Conservation (phyloP, 2,329 filamentous ascomycete species). For the Aspergillus aculeatinus region DNA sequence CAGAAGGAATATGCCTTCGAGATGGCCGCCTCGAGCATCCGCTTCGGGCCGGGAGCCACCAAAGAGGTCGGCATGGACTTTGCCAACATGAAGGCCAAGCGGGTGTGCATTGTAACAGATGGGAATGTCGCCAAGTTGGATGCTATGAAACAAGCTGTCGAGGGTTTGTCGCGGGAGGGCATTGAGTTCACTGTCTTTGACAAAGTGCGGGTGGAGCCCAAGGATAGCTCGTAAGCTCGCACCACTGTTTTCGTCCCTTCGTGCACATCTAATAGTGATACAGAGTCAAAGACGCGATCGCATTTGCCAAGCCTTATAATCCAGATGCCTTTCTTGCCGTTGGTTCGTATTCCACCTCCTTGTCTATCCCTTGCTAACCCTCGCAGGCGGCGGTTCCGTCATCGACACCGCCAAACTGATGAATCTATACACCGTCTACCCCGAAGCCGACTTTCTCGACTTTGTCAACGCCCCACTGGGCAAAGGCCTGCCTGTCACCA, state of each 20-base stretch:
- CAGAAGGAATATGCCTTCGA: conserved; percentile 98
- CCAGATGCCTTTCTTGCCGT: conserved; percentile 93
- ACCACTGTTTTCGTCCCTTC: neutral
- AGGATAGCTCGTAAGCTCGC: conserved; percentile 73
- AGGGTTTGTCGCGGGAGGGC: conserved; percentile 74
- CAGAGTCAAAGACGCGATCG: conserved; percentile 86
- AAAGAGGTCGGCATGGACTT: conserved; percentile 98
- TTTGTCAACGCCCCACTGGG: conserved; percentile 96
- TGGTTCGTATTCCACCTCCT: conserved; percentile 46
- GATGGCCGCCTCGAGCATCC: conserved; percentile 93
- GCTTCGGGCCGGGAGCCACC: conserved; percentile 89
- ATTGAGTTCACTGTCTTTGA: conserved; percentile 80
- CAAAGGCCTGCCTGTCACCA: conserved; percentile 73
- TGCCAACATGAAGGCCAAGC: conserved; percentile 81
- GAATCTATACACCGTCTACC: conserved; percentile 91
- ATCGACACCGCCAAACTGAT: conserved; percentile 99
- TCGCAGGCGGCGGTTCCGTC: conserved; percentile 72
- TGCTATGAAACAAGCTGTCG: conserved; percentile 85
- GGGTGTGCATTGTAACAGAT: conserved; percentile 91
- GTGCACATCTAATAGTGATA: neutral
- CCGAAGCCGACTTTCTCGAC: conserved; percentile 90
- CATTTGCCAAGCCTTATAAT: conserved; percentile 73
- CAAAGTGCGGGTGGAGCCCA: conserved; percentile 81
- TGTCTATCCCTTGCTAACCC: neutral
- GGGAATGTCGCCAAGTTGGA: conserved; percentile 75